Conservation (phyloP, 495 filamentous ascomycete species). For the Penicillium mononematosum region DNA sequence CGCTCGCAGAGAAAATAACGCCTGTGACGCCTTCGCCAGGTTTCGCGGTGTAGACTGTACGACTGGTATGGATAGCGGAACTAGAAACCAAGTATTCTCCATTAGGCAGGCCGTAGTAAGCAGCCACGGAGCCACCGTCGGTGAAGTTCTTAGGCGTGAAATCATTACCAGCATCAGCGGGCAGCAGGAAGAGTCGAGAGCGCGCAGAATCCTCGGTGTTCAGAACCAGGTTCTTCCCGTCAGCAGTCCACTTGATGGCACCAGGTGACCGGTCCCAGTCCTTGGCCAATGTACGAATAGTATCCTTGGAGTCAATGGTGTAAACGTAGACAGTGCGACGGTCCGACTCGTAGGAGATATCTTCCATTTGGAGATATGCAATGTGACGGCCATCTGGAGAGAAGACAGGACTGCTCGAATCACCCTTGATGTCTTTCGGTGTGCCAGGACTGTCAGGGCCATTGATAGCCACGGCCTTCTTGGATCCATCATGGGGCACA, state of each 20-base stretch:
- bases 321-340: constrained; percentile 39
- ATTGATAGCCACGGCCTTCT: constrained; percentile 35
- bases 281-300: constrained; percentile 32
- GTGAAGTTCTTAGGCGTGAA: constrained; percentile 38
- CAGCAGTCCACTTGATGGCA: constrained; percentile 35
- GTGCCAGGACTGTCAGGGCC: constrained; percentile 31
- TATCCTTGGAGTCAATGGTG: constrained; percentile 29
- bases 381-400: constrained; percentile 38
- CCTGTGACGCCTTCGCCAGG: constrained; percentile 27
- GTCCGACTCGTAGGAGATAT: constrained; percentile 37
- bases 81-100: constrained; percentile 36
- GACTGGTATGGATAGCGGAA: constrained; percentile 34
- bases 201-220: constrained; percentile 34
- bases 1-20: constrained; percentile 31
- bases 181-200: constrained; percentile 33
- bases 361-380: constrained; percentile 45
- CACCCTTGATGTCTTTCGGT: constrained; percentile 32
- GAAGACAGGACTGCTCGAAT: constrained; percentile 36
- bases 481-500: constrained; percentile 37
- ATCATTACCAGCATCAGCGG: constrained; percentile 29
- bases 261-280: constrained; percentile 44
- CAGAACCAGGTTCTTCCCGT: constrained; percentile 34
- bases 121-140: constrained; percentile 22
- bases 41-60: constrained; percentile 36
- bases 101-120: constrained; percentile 35